These are phyloP conservation scores for Penicillium thymicola DNA, from an alignment of 2,329 filamentous ascomycete genomes.

Conservation along the genomic window DNA sequence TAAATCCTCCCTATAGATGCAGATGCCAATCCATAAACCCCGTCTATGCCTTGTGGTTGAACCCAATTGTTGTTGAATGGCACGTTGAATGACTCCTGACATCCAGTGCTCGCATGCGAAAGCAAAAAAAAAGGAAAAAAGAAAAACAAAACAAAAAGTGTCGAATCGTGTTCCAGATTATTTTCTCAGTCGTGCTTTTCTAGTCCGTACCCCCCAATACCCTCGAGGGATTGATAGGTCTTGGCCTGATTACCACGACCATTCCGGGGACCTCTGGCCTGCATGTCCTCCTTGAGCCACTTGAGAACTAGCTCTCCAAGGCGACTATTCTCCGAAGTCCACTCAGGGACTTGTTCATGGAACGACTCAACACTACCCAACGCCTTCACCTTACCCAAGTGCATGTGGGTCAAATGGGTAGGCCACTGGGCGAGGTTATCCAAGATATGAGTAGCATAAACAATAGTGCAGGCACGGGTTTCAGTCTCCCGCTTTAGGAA, in stretches of 20 bases:
- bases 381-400: constrained; percentile 80
- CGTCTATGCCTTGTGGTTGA: constrained; percentile 28
- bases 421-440: constrained; percentile 95
- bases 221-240: constrained; percentile 54
- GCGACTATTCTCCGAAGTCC: constrained; percentile 69
- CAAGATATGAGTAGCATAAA: constrained; percentile 96
- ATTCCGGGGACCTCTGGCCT: constrained; percentile 73
- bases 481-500: constrained; percentile 89
- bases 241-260: constrained; percentile 51
- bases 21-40: constrained; percentile 19
- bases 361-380: constrained; percentile 74
- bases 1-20: constrained; percentile 15
- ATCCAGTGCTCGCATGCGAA: background rate
- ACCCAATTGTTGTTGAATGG: constrained; percentile 27
- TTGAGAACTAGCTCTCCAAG: constrained; percentile 82
- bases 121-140: background rate
- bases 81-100: constrained; percentile 11
- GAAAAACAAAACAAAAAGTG: background rate
- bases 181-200: constrained; percentile 43
- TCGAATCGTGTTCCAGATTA: background rate
- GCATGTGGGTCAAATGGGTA: constrained; percentile 94
- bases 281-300: constrained; percentile 81
- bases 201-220: constrained; percentile 62
- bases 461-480: constrained; percentile 76
- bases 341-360: constrained; percentile 53